phyloP scores from a whole-genome alignment of 257 asterid species.

The Ajuga chamaepitys region DNA sequence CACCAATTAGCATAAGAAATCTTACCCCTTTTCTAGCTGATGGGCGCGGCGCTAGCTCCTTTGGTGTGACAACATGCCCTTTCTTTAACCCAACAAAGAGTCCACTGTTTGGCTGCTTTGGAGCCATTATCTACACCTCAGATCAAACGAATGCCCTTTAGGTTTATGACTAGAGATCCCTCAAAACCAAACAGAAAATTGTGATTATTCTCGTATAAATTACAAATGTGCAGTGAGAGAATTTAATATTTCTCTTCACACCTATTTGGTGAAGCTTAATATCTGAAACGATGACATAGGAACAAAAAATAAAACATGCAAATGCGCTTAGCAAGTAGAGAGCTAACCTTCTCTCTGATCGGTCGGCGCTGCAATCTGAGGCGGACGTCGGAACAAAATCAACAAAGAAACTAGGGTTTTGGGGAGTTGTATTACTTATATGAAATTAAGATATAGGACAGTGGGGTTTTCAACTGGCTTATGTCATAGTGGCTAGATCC shows the following conservation, averaged over 20 bases:
- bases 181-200: neutral
- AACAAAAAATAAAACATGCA: neutral
- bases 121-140: conserved; percentile 57
- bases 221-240: neutral
- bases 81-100: conserved; percentile 65
- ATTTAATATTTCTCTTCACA: too few species aligned
- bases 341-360: conserved; percentile 27
- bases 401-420: conserved; percentile 43
- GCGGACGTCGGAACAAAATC: conserved; percentile 21
- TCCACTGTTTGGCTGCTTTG: conserved; percentile 74
- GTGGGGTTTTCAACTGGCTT: too few species aligned
- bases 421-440: conserved; percentile 9
- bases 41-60: conserved; percentile 79
- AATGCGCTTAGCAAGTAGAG: neutral
- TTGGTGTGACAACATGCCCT: conserved; percentile 82
- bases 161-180: neutral
- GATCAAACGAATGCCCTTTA: neutral
- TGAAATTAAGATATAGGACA: neutral
- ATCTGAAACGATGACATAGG: neutral
- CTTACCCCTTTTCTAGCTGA: conserved; percentile 87
- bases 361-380: conserved; percentile 20
- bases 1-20: neutral
- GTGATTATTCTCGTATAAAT: neutral
- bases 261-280: neutral
- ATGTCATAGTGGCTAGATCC: too few species aligned